Evolutionary conservation across 345 rosid species (phyloP).

Genomic region (Eucalyptus curtisii): DNA sequence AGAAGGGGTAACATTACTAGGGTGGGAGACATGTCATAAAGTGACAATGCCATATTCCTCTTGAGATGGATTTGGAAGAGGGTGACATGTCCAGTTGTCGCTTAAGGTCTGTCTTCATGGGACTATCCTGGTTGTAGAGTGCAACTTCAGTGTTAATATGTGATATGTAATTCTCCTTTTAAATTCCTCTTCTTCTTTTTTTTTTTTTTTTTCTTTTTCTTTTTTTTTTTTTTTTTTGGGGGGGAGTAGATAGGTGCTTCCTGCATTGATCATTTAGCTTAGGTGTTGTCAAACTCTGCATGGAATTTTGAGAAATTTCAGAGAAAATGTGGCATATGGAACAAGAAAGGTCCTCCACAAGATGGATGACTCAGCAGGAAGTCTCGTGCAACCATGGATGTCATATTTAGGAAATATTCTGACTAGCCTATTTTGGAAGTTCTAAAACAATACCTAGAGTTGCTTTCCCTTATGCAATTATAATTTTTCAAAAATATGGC

Average conservation of each 20-base stretch:
- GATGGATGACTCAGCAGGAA: not conserved
- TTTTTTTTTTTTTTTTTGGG: rapidly evolving
- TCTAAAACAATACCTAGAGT: not conserved
- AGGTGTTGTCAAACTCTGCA: not conserved
- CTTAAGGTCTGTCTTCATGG: not conserved
- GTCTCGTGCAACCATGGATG: not conserved
- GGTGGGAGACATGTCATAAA: not conserved
- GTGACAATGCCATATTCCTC: not conserved
- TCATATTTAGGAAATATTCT: not conserved
- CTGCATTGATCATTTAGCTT: not conserved
- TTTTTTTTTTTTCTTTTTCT: not conserved
- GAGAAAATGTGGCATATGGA: not conserved
- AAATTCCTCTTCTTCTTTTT: not conserved
- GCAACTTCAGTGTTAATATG: not conserved
- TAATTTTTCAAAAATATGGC: not conserved
- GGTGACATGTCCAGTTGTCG: not conserved
- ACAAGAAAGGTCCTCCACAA: not conserved
- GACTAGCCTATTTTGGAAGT: not conserved
- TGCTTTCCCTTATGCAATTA: not conserved
- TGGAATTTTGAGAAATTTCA: not conserved
- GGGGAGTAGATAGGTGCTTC: not conserved
- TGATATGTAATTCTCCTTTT: not conserved
- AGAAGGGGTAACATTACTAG: not conserved
- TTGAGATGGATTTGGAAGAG: not conserved
- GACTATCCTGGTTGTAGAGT: not conserved